These are phyloP conservation scores for Singerocomus rubriflavus DNA, from an alignment of 1,284 basidiomycete genomes.

Conservation along the genomic window DNA sequence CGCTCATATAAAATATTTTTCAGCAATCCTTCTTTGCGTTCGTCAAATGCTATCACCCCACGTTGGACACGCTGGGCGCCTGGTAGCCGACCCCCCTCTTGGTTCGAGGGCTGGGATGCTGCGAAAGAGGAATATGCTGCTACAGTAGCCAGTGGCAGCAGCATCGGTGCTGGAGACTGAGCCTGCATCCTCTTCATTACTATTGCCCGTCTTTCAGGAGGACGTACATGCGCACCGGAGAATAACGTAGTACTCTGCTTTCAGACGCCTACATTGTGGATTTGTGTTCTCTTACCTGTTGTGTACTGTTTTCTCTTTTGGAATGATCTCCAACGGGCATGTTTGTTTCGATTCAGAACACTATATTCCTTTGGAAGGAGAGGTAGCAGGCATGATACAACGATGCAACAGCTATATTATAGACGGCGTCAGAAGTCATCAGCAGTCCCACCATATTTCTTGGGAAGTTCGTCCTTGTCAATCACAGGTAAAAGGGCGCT, in stretches of 20 bases:
- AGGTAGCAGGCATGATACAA: background rate
- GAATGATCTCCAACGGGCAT: background rate
- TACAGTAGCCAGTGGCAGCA: conserved; percentile 31
- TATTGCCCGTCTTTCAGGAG: background rate
- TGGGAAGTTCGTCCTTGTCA: conserved; percentile 54
- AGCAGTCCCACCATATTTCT: conserved; percentile 65
- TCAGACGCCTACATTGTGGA: background rate
- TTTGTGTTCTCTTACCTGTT: background rate
- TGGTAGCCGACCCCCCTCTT: conserved; percentile 32
- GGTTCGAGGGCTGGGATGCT: conserved; percentile 31
- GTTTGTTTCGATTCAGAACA: background rate
- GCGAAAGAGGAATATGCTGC: conserved; percentile 34
- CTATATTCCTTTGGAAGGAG: background rate
- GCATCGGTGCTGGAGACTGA: conserved; percentile 26
- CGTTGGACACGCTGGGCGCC: conserved; percentile 30
- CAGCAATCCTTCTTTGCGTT: conserved; percentile 28
- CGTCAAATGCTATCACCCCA: conserved; percentile 11
- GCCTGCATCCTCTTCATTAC: background rate
- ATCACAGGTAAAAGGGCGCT: conserved; percentile 57
- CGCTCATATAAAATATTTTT: background rate
- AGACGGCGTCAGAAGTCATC: conserved; percentile 14
- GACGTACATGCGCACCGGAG: background rate
- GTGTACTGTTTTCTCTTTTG: background rate
- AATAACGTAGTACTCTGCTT: background rate
- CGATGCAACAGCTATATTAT: background rate